phyloP scores from a whole-genome alignment of 345 rosid genomes.

The Eucalyptus coolabah region DNA sequence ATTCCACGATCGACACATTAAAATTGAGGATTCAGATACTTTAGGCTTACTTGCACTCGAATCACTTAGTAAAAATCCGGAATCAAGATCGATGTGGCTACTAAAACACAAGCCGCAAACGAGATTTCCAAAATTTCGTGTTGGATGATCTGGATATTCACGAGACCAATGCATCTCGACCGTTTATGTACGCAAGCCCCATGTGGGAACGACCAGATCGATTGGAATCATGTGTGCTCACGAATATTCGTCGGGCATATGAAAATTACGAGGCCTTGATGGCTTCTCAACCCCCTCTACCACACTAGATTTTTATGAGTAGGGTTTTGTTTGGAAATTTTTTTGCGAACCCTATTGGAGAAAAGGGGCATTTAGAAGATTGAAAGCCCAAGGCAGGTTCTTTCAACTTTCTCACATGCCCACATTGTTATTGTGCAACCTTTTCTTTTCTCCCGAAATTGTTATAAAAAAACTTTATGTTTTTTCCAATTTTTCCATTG shows the following conservation, averaged over 20 bases:
- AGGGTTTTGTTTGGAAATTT: too few species aligned
- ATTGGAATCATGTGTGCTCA: not conserved
- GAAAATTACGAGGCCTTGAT: not conserved
- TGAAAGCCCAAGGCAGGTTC: rapidly evolving
- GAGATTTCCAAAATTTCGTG: not conserved
- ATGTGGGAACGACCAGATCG: not conserved
- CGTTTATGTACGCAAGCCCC: not conserved
- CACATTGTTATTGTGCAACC: rapidly evolving
- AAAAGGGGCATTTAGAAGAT: too few species aligned
- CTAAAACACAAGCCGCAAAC: not conserved
- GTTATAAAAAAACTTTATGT: too few species aligned
- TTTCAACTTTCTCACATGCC: too few species aligned
- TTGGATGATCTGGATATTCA: not conserved
- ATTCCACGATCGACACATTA: not conserved
- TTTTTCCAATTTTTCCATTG: too few species aligned
- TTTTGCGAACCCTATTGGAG: too few species aligned
- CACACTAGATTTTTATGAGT: not conserved
- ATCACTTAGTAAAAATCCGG: not conserved
- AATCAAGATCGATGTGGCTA: not conserved
- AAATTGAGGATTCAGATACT: not conserved
- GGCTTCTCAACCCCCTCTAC: not conserved
- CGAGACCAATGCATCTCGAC: not conserved
- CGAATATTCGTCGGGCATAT: not conserved
- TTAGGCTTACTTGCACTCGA: not conserved
- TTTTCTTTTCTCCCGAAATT: rapidly evolving